Percentiles rank a stretch among this genome's conserved stretches.
Conservation (phyloP, 2,329 filamentous ascomycete species). For the Claviceps capensis region DNA sequence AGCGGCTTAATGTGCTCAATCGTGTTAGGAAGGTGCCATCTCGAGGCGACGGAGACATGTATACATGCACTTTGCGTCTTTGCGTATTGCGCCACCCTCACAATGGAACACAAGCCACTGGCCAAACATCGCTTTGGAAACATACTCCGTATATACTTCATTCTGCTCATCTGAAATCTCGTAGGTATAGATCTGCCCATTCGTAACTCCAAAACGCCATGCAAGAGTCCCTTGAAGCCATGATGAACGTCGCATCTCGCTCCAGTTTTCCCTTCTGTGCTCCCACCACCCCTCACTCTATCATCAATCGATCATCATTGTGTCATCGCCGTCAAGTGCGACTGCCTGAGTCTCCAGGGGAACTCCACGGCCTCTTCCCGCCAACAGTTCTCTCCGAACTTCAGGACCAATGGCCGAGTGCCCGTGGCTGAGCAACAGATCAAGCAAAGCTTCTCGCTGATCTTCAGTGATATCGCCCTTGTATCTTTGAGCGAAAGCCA, state of each 20-base stretch:
- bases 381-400: conserved; percentile 75
- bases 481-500: conserved; percentile 89
- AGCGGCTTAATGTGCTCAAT: not conserved
- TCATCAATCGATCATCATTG: conserved; percentile 59
- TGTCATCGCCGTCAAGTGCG: conserved; percentile 67
- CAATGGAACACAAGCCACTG: not conserved
- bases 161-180: not conserved
- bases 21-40: not conserved
- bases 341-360: conserved; percentile 41
- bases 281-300: not conserved
- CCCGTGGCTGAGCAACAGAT: conserved; percentile 71
- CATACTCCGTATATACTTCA: not conserved
- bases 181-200: not conserved
- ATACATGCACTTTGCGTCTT: not conserved
- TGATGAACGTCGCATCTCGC: conserved; percentile 2
- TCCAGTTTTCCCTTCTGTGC: not conserved
- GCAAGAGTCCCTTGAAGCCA: conserved; percentile 6
- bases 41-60: too few relatives aligned
- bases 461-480: conserved; percentile 94
- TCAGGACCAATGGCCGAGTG: conserved; percentile 85
- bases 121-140: not conserved
- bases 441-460: conserved; percentile 78
- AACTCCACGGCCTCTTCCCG: conserved; percentile 74
- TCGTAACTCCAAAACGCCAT: conserved; percentile 11
- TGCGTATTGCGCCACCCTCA: not conserved